Conservation (phyloP, 495 filamentous ascomycete species). For the Beverwykella pulmonaria region DNA sequence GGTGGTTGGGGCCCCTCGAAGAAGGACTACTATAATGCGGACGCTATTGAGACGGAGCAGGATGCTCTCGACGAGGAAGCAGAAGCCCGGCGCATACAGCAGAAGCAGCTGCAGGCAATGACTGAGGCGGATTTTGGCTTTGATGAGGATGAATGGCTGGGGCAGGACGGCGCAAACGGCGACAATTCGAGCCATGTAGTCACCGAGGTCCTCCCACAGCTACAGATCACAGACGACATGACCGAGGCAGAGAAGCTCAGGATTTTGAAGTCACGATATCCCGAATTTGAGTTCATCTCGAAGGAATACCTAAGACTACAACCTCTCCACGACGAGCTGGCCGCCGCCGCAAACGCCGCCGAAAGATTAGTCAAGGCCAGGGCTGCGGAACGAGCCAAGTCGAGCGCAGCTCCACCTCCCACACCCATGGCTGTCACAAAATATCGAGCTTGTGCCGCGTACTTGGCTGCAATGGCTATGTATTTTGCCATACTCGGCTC, state of each 20-base stretch:
- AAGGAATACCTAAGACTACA: constrained; percentile 78
- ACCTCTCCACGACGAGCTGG: constrained; percentile 60
- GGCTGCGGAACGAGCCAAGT: constrained; percentile 31
- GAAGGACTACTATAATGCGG: constrained; percentile 89
- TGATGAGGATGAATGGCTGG: constrained; percentile 82
- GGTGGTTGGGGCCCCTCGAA: constrained; percentile 85
- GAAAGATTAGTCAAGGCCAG: constrained; percentile 45
- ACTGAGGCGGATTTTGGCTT: constrained; percentile 89
- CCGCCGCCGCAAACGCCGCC: constrained; percentile 59
- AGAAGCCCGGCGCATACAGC: constrained; percentile 82
- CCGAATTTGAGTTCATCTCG: constrained; percentile 84
- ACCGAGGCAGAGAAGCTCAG: constrained; percentile 70
- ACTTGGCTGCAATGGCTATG: constrained; percentile 82
- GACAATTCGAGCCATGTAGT: constrained; percentile 57
- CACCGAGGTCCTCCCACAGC: constrained; percentile 79
- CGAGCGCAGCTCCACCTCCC: neutral
- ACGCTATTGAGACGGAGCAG: constrained; percentile 84
- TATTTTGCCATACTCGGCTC: constrained; percentile 92
- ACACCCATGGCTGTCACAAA: constrained; percentile 64
- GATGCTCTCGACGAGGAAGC: constrained; percentile 91
- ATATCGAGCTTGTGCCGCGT: constrained; percentile 73
- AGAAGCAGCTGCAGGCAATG: constrained; percentile 85
- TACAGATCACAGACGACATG: constrained; percentile 81
- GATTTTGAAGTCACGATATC: constrained; percentile 77
- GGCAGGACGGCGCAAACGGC: constrained; percentile 51